Evolutionary conservation across 495 filamentous ascomycete species (phyloP).

Genomic region (Staphylotrichum tortipilum): DNA sequence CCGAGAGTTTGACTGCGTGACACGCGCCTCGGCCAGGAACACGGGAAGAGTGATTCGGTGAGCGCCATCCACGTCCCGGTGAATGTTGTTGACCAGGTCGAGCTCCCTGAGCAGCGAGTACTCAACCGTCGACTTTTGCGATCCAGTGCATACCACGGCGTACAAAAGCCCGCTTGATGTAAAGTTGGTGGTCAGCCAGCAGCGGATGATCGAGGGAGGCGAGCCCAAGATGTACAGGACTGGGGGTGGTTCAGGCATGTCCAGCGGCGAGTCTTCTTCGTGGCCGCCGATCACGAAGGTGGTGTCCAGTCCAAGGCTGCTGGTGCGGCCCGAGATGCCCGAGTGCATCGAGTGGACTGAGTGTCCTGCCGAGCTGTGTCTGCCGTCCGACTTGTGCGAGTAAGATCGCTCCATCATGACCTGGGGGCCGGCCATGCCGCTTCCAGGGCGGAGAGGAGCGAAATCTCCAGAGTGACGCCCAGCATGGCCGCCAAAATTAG

Average conservation of each 20-base stretch:
- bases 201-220: slow-evolving; percentile 87
- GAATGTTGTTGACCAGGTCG: slow-evolving; percentile 58
- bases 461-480: slow-evolving; percentile 73
- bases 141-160: slow-evolving; percentile 85
- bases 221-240: slow-evolving; percentile 75
- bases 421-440: slow-evolving; percentile 66
- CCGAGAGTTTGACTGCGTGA: slow-evolving; percentile 65
- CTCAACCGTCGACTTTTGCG: slow-evolving; percentile 73
- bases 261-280: slow-evolving; percentile 55
- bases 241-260: slow-evolving; percentile 64
- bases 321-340: slow-evolving; percentile 62
- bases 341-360: slow-evolving; percentile 63
- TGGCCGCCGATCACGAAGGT: slow-evolving; percentile 56
- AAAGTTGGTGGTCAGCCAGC: slow-evolving; percentile 83
- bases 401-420: slow-evolving; percentile 82
- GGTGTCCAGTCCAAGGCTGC: slow-evolving; percentile 72
- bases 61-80: slow-evolving; percentile 50
- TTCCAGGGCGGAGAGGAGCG: slow-evolving; percentile 66
- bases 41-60: slow-evolving; percentile 67
- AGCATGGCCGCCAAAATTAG: slow-evolving; percentile 69
- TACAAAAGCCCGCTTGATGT: slow-evolving; percentile 82
- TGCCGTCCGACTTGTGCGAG: slow-evolving; percentile 94
- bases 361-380: slow-evolving; percentile 82
- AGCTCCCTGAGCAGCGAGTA: slow-evolving; percentile 62
- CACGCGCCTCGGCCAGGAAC: slow-evolving; percentile 82